Evolutionary conservation across 345 rosid species (phyloP).

Genomic region (Rhizophora apiculata): DNA sequence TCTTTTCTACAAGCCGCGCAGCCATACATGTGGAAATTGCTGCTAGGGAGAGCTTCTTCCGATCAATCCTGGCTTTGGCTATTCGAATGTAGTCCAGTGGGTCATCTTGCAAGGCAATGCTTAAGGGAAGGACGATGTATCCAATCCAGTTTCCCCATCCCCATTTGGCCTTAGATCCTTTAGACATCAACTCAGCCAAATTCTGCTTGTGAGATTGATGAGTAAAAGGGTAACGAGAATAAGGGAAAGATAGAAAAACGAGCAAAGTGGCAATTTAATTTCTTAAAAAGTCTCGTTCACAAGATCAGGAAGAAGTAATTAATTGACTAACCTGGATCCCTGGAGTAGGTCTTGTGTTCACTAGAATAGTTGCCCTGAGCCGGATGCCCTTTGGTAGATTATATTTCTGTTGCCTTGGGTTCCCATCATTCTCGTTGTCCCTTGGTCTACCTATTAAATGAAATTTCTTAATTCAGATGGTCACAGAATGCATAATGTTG

Average conservation of each 20-base stretch:
- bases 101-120: constrained; percentile 27
- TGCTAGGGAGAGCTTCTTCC: constrained; percentile 34
- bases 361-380: constrained; percentile 32
- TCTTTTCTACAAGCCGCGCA: constrained; percentile 2
- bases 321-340: constrained; percentile 32
- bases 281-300: neutral
- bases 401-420: constrained; percentile 14
- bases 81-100: constrained; percentile 32
- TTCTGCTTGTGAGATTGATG: constrained; percentile 15
- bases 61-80: constrained; percentile 29
- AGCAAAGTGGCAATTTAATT: neutral
- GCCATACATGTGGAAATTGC: constrained; percentile 11
- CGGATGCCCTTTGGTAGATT: constrained; percentile 23
- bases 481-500: neutral
- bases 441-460: constrained; percentile 17
- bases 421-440: constrained; percentile 7
- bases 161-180: constrained; percentile 22
- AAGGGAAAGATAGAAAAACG: too few relatives aligned
- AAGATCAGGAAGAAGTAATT: neutral
- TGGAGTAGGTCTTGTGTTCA: constrained; percentile 34
- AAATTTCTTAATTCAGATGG: neutral
- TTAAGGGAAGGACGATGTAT: constrained; percentile 32
- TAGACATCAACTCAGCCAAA: constrained; percentile 27
- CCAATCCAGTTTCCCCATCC: constrained; percentile 46
- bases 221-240: neutral